Base-by-base conservation (phyloP, 495 filamentous ascomycete genomes). In the Cercophora samala region DNA sequence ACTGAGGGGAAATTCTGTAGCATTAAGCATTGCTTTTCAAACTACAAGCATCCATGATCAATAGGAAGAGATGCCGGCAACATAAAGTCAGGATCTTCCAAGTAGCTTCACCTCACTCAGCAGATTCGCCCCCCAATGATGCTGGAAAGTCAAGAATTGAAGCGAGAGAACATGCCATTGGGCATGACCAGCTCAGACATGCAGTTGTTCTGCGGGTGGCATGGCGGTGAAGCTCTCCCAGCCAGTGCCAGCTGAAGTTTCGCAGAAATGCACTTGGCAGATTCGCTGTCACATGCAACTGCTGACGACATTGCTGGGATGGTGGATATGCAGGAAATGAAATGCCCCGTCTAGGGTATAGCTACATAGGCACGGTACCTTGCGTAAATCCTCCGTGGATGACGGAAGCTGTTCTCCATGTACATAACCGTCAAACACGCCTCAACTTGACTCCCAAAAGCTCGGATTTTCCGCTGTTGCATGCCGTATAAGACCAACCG, bases 281-380 rank as follows among this genome's bases (percentile, higher is more conserved):
- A 42, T 62, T 62, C 24, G 26, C 60, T 62, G 60, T 62, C 60
- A 62, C 60, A 62, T 62, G 60, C 32, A 37, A 29, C 21, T 6
- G 23, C 18, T 60, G 25, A 24, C 22, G 58, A 29, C 25, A 24
- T 6, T 60, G 37, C 37, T 24, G 25, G 17, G 22, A 13, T 18
- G 9, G 11, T 15, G 22, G 58, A 60, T 62, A 62, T 62, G 60
- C 29, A 62, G 6, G 13, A 42, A 62, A 62, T 29, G 60, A 46
- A 29, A 29, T 18, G 9, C 26, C n/a, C n/a, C 9, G 13, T 42
- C 18, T 15, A 46, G 60, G 60, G 60, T 2, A 1, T 62, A 62
- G 17, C 15, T 46, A 17, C 60, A 62, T 62, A 62, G 53, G n/a
- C 22, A 23, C 53, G 22, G 53, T 56, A 23, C 53, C 53, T 23